Evolutionary conservation across 306 rosid genomes (phyloP), one percentile per base, ranked within the genome.

Genomic region (Glycyrrhiza uralensis): DNA sequence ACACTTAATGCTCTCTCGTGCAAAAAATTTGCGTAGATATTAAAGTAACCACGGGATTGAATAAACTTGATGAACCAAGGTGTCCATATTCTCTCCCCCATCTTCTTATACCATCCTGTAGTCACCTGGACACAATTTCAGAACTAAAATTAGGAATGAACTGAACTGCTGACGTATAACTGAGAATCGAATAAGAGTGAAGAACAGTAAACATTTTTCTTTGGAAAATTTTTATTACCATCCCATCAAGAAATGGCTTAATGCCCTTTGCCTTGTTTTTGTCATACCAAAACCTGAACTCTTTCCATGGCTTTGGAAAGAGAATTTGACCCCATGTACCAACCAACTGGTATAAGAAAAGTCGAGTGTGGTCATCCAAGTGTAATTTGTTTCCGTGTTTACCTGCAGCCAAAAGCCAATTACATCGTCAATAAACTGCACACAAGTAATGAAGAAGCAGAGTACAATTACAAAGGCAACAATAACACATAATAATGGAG

Each of bases 261-360:
- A 76, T 85, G 50, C 81, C 94, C 76, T 81, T 87, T 3, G 92
- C 88, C 83, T 91, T 94, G 85, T 94, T 88, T 56, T 58, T 62
- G 41, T 93, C 97, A 67, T 89, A 94, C 98, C 98, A 94, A 87
- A 91, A 78, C 82, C 98, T 91, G 66, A 94, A 94, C 87, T 94
- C 96, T 83, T 94, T 94, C 98, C 98, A 93, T 29, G 97, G 96
- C 85, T 79, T 86, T 44, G 97, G 98, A 82, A 93, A 93, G 72
- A 93, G 98, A 85, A 91, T 92, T 71, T 93, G 98, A 35, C 98
- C 98, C 98, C 98, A 91, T 13, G 98, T 94, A 66, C 98, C 98
- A 49, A 94, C 97, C 69, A 94, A 72, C 72, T 89, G 97, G 86
- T 91, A 94, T 72, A 93, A 73, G 76, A 94, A 93, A 44, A 85